These are phyloP conservation scores for Leccinum incarnatum DNA, from an alignment of 768 basidiomycete genomes.

Conservation along the genomic window DNA sequence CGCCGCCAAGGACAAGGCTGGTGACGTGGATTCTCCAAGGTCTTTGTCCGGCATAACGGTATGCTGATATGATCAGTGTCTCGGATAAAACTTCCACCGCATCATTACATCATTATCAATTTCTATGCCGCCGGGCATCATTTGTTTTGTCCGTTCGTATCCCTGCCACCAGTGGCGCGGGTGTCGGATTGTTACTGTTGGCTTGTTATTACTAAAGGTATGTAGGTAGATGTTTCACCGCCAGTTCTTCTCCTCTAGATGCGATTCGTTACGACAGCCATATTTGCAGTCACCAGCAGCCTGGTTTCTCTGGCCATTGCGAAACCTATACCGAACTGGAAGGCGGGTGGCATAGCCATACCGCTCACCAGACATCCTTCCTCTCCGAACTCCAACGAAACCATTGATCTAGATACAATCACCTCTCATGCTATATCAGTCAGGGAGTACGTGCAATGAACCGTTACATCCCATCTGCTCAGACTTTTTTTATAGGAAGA, in stretches of 20 bases:
- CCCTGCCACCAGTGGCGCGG: too few species aligned
- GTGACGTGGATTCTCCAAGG: too few species aligned
- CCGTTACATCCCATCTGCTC: not conserved
- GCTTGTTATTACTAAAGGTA: too few species aligned
- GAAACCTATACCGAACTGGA: not conserved
- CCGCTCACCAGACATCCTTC: not conserved
- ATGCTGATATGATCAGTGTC: too few species aligned
- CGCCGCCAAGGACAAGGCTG: too few species aligned
- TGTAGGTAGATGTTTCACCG: too few species aligned
- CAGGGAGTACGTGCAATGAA: not conserved
- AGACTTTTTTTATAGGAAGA: not conserved
- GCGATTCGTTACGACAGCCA: not conserved
- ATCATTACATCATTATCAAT: too few species aligned
- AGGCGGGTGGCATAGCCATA: not conserved
- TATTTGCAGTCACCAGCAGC: not conserved
- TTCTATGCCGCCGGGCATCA: too few species aligned
- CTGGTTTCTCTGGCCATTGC: not conserved
- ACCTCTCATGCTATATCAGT: not conserved
- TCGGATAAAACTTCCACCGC: too few species aligned
- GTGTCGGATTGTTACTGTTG: too few species aligned
- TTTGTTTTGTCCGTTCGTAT: too few species aligned
- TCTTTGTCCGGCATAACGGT: too few species aligned
- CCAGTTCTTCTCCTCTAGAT: not conserved
- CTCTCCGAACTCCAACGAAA: not conserved
- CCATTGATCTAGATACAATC: not conserved